Base-by-base conservation (phyloP, 352 stramenopile genomes). In the Phytophthora niederhauseri region DNA sequence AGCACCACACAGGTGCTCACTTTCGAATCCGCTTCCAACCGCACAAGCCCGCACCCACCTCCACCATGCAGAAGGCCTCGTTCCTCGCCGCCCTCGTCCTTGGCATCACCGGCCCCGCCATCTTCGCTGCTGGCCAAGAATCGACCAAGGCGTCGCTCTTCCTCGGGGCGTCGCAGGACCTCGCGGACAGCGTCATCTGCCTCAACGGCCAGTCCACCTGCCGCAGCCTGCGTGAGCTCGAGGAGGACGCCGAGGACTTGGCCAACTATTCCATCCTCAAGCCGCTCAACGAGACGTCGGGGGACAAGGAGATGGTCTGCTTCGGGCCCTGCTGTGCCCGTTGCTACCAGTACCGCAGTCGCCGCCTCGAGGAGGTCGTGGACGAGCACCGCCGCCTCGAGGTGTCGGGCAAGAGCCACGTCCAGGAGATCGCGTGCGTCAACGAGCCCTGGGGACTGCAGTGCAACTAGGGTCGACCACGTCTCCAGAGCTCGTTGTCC, bases 341-440 rank as follows among this genome's bases (percentile, higher is more conserved):
- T 19, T 22, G 43, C 43, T 49, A n/a, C 38, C 9, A 19, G 17
- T 22, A n/a, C 43, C 19, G 19, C 36, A 45, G 14, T 8, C 43
- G 43, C 17, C n/a, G 43, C 12, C 43, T 49, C 17, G 43, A 49
- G 17, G 43, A 24, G 43, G 43, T 49, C 24, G n/a, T 49, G 15
- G 43, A 49, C 56, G 56, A 62, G 22, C 56, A 62, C 43, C 57
- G 57, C 43, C 43, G 43, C 43, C 43, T 49, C 43, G 57, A 63
- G 19, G 41, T 55, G 41, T 46, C 57, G 24, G 57, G 43, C 9
- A 41, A 63, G 15, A 45, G 57, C 28, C 38, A 63, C 34, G 9
- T 55, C 24, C 52, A 63, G 11, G 24, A 22, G 9, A 41, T 63
- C 5, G 57, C 15, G 43, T 63, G 57, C 8, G 26, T 46, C 41